A percentile compares a stretch with the other conserved stretches of the same genome.
Evolutionary conservation across 306 rosid genomes (phyloP).

Genomic region (Datisca glomerata): DNA sequence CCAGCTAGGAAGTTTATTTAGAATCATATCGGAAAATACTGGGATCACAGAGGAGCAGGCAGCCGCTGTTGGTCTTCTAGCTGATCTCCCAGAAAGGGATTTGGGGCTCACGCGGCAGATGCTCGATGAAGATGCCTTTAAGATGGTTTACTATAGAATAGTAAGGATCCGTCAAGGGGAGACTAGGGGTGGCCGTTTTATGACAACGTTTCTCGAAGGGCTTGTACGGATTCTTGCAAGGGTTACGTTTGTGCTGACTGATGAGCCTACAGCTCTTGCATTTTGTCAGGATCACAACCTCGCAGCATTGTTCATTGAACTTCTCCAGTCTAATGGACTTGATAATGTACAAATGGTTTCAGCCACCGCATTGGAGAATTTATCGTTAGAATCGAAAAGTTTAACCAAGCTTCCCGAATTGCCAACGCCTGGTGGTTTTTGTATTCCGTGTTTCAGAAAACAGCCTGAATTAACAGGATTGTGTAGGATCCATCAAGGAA

Average conservation of each 20-base stretch:
- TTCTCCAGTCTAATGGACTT: conserved; percentile 79
- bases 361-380: conserved; percentile 81
- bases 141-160: conserved; percentile 43
- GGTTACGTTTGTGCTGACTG: conserved; percentile 60
- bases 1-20: conserved; percentile 78
- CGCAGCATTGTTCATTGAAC: conserved; percentile 59
- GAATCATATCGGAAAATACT: conserved; percentile 66
- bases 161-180: conserved; percentile 66
- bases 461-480: conserved; percentile 54
- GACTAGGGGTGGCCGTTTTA: conserved; percentile 62
- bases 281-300: conserved; percentile 63
- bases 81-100: conserved; percentile 94
- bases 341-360: conserved; percentile 92
- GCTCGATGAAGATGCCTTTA: conserved; percentile 78
- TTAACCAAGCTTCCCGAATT: conserved; percentile 58
- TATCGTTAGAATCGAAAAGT: conserved; percentile 63
- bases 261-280: conserved; percentile 59
- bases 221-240: conserved; percentile 79
- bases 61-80: conserved; percentile 81
- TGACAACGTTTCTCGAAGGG: conserved; percentile 84
- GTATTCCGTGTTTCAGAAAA: conserved; percentile 61
- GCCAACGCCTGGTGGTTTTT: conserved; percentile 44
- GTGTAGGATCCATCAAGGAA: conserved; percentile 76
- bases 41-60: conserved; percentile 91
- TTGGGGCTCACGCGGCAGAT: conserved; percentile 95